Evolutionary conservation across 306 rosid species (phyloP).

Genomic region (Cucumis melo): DNA sequence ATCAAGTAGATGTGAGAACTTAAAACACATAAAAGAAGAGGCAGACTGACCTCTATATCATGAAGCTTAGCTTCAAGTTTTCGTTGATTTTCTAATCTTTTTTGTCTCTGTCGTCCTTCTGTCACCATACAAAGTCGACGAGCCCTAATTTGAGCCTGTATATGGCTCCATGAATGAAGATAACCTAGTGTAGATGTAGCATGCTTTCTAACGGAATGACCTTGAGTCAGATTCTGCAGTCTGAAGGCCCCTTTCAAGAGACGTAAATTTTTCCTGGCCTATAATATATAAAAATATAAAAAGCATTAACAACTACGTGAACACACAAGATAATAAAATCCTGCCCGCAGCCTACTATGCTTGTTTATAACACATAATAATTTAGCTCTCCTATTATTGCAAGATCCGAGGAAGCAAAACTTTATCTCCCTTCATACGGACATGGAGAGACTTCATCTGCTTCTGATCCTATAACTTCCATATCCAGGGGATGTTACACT

Average conservation of each 20-base stretch:
- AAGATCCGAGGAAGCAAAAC: neutral
- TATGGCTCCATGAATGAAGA: conserved; percentile 86
- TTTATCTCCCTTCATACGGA: neutral
- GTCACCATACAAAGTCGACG: conserved; percentile 89
- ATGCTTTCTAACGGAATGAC: conserved; percentile 55
- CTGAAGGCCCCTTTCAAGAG: conserved; percentile 57
- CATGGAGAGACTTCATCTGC: neutral
- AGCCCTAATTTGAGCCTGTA: conserved; percentile 57
- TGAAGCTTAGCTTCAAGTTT: conserved; percentile 93
- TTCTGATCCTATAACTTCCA: neutral
- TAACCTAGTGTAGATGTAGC: conserved; percentile 45
- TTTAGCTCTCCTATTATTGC: neutral
- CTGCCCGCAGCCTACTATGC: neutral
- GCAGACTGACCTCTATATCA: conserved; percentile 55
- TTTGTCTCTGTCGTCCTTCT: conserved; percentile 65
- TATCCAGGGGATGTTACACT: neutral
- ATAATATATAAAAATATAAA: neutral
- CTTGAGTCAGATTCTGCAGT: conserved; percentile 41
- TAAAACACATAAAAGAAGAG: neutral
- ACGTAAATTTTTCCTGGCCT: conserved; percentile 77
- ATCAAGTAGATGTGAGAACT: neutral
- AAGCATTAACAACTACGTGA: neutral
- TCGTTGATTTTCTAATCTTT: conserved; percentile 70
- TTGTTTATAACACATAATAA: neutral
- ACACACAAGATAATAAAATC: neutral